Conservation (phyloP, 2,329 filamentous ascomycete genomes). For the Aspergillus bombycis region DNA sequence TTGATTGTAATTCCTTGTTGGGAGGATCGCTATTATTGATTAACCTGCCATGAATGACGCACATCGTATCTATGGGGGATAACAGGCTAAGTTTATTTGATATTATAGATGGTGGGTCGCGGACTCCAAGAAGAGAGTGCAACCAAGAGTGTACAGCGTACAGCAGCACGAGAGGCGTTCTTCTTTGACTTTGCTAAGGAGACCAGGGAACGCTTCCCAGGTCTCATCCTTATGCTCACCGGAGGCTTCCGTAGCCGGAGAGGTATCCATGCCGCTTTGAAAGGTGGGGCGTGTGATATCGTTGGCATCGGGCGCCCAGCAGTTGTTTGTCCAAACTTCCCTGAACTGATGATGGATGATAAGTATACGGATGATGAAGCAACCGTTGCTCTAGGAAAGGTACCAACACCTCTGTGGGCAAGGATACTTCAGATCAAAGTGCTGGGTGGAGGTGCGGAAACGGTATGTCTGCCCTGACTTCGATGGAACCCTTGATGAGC, state of each 20-base stretch:
- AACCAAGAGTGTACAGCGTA: background rate
- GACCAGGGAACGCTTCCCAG: conserved; percentile 47
- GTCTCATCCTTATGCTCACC: conserved; percentile 56
- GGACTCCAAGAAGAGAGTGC: background rate
- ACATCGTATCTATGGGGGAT: too few relatives aligned
- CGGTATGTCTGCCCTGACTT: background rate
- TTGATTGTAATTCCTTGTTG: background rate
- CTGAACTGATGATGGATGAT: background rate
- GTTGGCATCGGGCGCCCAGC: conserved; percentile 49
- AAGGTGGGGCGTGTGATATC: conserved; percentile 47
- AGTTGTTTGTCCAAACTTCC: conserved; percentile 37
- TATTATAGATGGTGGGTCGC: background rate
- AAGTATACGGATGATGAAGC: conserved; percentile 1
- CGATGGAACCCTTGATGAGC: too few relatives aligned
- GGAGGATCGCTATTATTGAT: rapidly evolving
- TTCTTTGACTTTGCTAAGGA: conserved; percentile 63
- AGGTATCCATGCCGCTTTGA: conserved; percentile 51
- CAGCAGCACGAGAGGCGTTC: conserved; percentile 57
- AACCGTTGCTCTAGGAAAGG: background rate
- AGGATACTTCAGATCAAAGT: background rate
- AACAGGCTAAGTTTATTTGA: background rate
- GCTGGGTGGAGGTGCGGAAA: conserved; percentile 1
- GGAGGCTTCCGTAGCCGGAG: conserved; percentile 59
- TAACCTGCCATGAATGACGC: background rate
- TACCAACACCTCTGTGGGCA: background rate